Percentiles rank a stretch among this genome's conserved stretches.
phyloP scores from a whole-genome alignment of 2,329 filamentous ascomycete species.

The Aspergillus sp. region DNA sequence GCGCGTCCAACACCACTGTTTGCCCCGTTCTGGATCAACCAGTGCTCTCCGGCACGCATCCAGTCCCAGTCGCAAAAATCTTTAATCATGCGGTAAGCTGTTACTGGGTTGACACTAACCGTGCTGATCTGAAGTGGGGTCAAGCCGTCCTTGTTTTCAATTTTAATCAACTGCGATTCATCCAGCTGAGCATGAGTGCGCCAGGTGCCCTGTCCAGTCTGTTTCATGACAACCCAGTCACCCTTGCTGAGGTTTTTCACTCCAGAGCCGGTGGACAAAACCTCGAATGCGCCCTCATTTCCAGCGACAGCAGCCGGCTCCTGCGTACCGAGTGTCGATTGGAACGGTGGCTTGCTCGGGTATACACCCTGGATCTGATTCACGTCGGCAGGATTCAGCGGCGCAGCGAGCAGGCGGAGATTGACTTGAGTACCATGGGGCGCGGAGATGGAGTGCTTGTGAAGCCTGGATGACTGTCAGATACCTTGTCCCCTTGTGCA shows the following conservation, averaged over 20 bases:
- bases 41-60: constrained; percentile 67
- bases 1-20: constrained; percentile 91
- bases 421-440: constrained; percentile 66
- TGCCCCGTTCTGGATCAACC: constrained; percentile 96
- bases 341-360: constrained; percentile 78
- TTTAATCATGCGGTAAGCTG: constrained; percentile 87
- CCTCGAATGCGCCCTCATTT: constrained; percentile 92
- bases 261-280: constrained; percentile 67
- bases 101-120: constrained; percentile 88
- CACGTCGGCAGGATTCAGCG: constrained; percentile 96
- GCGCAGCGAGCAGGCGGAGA: constrained; percentile 82
- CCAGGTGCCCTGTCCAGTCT: constrained; percentile 88
- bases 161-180: constrained; percentile 63
- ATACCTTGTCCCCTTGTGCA: background rate
- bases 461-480: constrained; percentile 35
- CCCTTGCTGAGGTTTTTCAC: constrained; percentile 67
- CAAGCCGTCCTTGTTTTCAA: constrained; percentile 70
- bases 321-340: constrained; percentile 71
- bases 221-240: constrained; percentile 91
- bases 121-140: constrained; percentile 79
- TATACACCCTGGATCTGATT: constrained; percentile 98
- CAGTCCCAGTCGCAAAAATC: constrained; percentile 66
- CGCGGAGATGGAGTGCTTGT: constrained; percentile 52
- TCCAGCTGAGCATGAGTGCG: constrained; percentile 79
- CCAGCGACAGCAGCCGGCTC: constrained; percentile 64